Percentiles rank a stretch among this genome's conserved stretches.
Evolutionary conservation across 257 asterid species (phyloP).

Genomic region (Solanum sitiens): DNA sequence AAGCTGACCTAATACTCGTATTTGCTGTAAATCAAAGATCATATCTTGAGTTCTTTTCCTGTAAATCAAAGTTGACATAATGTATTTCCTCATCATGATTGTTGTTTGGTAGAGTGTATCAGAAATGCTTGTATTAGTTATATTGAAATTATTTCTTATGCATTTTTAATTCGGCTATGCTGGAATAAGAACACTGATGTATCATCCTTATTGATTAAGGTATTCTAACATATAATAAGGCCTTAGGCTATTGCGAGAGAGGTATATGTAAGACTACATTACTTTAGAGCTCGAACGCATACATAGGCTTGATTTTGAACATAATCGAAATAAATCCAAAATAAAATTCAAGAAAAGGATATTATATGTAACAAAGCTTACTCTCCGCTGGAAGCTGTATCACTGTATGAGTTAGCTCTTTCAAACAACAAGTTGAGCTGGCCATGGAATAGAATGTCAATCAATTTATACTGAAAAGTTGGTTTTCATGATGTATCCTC

Average conservation of each 20-base stretch:
- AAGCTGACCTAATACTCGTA: too few relatives aligned
- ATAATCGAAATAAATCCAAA: background rate
- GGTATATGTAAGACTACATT: background rate
- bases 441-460: background rate
- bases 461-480: background rate
- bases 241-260: background rate
- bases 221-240: background rate
- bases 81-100: too few relatives aligned
- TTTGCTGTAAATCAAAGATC: too few relatives aligned
- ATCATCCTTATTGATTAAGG: background rate
- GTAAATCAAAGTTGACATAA: too few relatives aligned
- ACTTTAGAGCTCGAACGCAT: background rate
- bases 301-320: background rate
- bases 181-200: too few relatives aligned
- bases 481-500: background rate
- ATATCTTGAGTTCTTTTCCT: too few relatives aligned
- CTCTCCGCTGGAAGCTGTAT: conserved; percentile 52
- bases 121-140: too few relatives aligned
- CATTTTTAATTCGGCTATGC: too few relatives aligned
- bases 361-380: background rate
- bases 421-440: conserved; percentile 58
- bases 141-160: too few relatives aligned
- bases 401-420: conserved; percentile 61
- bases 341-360: background rate
- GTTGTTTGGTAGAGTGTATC: too few relatives aligned